A percentile compares a stretch with the other conserved stretches of the same genome.
Evolutionary conservation across 1,284 basidiomycete species (phyloP).

Genomic region (Trichosporon asahii): DNA sequence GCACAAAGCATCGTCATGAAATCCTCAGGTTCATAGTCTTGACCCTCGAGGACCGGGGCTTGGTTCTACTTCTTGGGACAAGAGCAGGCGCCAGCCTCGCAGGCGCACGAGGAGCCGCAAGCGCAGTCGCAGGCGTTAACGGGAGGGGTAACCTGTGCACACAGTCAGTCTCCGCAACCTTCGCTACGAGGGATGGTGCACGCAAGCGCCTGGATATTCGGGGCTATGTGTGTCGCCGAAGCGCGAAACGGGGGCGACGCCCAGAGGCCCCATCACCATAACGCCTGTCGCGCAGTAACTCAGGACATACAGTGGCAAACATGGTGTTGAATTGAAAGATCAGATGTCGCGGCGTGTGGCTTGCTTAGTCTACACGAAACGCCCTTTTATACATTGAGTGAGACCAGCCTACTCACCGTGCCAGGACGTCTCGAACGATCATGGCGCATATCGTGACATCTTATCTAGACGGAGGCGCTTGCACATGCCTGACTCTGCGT

Average conservation of each 20-base stretch:
- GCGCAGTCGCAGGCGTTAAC: neutral
- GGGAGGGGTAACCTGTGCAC: neutral
- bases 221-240: neutral
- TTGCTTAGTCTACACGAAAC: neutral
- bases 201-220: too few species aligned
- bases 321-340: neutral
- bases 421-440: neutral
- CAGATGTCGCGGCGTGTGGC: neutral
- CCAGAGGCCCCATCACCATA: neutral
- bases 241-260: neutral
- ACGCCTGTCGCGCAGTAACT: neutral
- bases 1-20: neutral
- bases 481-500: neutral
- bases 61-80: conserved; percentile 1
- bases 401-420: neutral
- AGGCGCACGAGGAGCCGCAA: neutral
- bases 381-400: neutral
- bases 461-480: neutral
- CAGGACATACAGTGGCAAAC: neutral
- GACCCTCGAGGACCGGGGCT: neutral
- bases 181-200: too few species aligned
- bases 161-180: neutral
- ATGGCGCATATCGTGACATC: neutral
- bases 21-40: neutral
- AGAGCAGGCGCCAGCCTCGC: neutral